Evolutionary conservation across 2,329 filamentous ascomycete genomes (phyloP).

Genomic region (Huntiella bhutanensis): DNA sequence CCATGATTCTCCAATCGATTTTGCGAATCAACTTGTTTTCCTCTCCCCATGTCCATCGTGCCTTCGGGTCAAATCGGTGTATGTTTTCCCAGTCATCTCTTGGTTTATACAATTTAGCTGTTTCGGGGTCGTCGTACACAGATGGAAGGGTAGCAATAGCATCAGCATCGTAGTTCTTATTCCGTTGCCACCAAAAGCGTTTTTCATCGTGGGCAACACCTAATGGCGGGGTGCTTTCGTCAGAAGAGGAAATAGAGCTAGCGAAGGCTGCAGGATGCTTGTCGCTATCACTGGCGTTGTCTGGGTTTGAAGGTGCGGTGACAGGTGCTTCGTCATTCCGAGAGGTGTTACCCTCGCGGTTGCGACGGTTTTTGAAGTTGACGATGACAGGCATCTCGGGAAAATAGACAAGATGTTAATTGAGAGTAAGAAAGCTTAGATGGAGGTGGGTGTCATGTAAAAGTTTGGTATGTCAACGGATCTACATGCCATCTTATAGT

Average conservation of each 20-base stretch:
- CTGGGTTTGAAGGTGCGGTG: too few species aligned
- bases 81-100: conserved; percentile 20
- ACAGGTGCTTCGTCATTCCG: too few species aligned
- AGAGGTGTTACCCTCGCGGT: neutral
- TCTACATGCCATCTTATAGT: too few species aligned
- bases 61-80: conserved; percentile 28
- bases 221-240: conserved; percentile 14
- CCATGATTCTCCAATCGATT: conserved; percentile 25
- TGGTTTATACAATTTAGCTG: conserved; percentile 20
- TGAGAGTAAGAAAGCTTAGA: too few species aligned
- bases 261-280: neutral
- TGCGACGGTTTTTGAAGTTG: neutral
- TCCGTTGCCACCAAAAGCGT: conserved; percentile 19
- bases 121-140: conserved; percentile 22
- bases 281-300: neutral
- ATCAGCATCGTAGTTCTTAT: conserved; percentile 12
- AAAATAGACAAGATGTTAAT: too few species aligned
- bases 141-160: conserved; percentile 21
- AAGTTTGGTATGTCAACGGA: too few species aligned
- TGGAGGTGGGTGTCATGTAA: too few species aligned
- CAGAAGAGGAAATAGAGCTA: conserved; percentile 1
- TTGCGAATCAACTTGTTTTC: conserved; percentile 22
- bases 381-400: neutral
- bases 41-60: conserved; percentile 24
- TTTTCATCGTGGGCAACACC: conserved; percentile 16